phyloP scores from a whole-genome alignment of 1,284 basidiomycete species.

The Pisolithus thermaeus region DNA sequence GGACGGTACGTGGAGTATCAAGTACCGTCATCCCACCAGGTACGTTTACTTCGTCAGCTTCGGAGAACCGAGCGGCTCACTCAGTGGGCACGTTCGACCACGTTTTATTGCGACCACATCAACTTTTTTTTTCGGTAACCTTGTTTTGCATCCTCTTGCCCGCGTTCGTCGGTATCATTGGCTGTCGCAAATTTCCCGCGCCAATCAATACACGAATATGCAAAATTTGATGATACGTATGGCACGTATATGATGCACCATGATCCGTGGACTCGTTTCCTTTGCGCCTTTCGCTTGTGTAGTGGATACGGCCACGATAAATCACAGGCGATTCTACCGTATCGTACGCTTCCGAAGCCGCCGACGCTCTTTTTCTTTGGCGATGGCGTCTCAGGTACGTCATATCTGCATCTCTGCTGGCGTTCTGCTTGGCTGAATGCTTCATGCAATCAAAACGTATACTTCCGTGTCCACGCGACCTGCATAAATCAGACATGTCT shows the following conservation, averaged over 20 bases:
- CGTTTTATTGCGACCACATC: too few species aligned
- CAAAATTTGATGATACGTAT: not conserved
- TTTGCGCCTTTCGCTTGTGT: not conserved
- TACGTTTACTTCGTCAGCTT: constrained; percentile 22
- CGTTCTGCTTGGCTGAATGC: too few species aligned
- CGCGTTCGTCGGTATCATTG: too few species aligned
- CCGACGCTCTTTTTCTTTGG: constrained; percentile 93
- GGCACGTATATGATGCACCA: not conserved
- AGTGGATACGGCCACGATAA: constrained; percentile 92
- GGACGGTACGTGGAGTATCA: constrained; percentile 78
- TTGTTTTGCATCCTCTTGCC: too few species aligned
- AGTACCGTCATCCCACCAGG: constrained; percentile 85
- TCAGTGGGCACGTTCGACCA: not conserved
- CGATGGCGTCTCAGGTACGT: constrained; percentile 84
- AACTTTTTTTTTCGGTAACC: too few species aligned
- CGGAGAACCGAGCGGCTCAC: not conserved
- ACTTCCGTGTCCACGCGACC: too few species aligned
- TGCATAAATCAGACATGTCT: constrained; percentile 61
- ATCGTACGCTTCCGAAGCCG: constrained; percentile 58
- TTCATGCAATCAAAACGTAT: too few species aligned
- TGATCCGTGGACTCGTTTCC: too few species aligned
- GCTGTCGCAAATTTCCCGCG: too few species aligned
- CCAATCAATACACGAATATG: too few species aligned
- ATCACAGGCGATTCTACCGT: constrained; percentile 85
- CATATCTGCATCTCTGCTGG: not conserved